Conservation (phyloP, 2,329 filamentous ascomycete species). For the Pseudocercospora fijiensis region DNA sequence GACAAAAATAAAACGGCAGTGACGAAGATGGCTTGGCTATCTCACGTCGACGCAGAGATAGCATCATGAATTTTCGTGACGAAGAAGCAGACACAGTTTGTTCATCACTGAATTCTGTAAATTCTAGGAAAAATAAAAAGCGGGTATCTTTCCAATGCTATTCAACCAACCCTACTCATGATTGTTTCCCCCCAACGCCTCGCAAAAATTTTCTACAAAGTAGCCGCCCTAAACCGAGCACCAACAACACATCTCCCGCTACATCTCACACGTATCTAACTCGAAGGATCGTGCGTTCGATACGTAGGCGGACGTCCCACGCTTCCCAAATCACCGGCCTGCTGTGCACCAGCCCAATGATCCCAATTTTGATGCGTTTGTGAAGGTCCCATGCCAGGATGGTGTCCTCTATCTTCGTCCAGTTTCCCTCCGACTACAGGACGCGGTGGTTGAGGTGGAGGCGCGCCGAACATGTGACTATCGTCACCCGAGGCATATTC, state of each 20-base stretch:
- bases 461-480: not conserved
- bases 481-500: not conserved
- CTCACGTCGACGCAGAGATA: too few relatives aligned
- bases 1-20: not conserved
- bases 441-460: conserved; percentile 8
- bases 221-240: not conserved
- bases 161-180: not conserved
- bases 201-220: not conserved
- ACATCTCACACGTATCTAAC: not conserved
- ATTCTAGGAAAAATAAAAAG: too few relatives aligned
- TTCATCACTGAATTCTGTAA: not conserved
- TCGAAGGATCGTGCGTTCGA: conserved; percentile 12
- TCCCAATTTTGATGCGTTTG: conserved; percentile 20
- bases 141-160: not conserved
- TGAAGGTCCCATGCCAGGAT: conserved; percentile 28
- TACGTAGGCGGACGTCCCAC: conserved; percentile 16
- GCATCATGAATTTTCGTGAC: too few relatives aligned
- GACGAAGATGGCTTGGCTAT: not conserved
- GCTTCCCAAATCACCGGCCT: not conserved
- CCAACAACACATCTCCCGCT: not conserved
- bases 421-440: conserved; percentile 16
- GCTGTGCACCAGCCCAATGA: conserved; percentile 18
- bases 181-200: conserved; percentile 7
- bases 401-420: conserved; percentile 25
- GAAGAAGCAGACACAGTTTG: too few relatives aligned